Percentiles rank a stretch among this genome's conserved stretches.
These are phyloP conservation scores for Nyctanthes arbortristis DNA, from an alignment of 257 asterid species.

Conservation along the genomic window DNA sequence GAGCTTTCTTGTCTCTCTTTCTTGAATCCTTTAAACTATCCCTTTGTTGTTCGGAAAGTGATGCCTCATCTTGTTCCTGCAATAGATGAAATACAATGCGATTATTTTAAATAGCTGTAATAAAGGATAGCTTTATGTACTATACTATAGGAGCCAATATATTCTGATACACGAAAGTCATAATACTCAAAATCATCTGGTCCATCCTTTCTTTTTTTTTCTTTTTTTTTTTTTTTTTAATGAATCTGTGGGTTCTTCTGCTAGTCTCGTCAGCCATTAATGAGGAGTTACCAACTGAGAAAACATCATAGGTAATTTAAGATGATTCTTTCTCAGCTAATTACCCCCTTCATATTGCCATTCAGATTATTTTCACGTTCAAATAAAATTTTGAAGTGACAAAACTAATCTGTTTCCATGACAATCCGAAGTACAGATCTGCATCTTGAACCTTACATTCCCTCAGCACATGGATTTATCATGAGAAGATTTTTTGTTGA, in stretches of 20 bases:
- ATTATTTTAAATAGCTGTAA: slow-evolving; percentile 16
- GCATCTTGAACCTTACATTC: slow-evolving; percentile 8
- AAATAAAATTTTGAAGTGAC: neutral
- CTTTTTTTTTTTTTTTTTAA: too few relatives aligned
- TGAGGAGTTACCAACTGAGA: neutral
- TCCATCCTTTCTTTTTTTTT: too few relatives aligned
- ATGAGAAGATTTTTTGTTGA: slow-evolving; percentile 10
- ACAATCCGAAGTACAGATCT: neutral
- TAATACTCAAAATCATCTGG: too few relatives aligned
- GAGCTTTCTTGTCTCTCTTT: too few relatives aligned
- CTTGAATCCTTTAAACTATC: too few relatives aligned
- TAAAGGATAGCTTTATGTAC: slow-evolving; percentile 4
- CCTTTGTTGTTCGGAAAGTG: too few relatives aligned
- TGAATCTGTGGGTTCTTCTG: too few relatives aligned
- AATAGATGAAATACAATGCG: slow-evolving; percentile 15
- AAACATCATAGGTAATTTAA: neutral
- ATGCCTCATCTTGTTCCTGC: slow-evolving; percentile 49
- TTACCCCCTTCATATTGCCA: too few relatives aligned
- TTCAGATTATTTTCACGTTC: neutral
- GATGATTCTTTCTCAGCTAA: neutral
- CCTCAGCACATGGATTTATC: slow-evolving; percentile 16
- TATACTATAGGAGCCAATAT: neutral
- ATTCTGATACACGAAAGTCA: slow-evolving; percentile 19
- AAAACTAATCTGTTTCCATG: neutral
- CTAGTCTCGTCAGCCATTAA: slow-evolving; percentile 17